phyloP scores from a whole-genome alignment of 2,329 filamentous ascomycete genomes.

The Claviceps sorghi region DNA sequence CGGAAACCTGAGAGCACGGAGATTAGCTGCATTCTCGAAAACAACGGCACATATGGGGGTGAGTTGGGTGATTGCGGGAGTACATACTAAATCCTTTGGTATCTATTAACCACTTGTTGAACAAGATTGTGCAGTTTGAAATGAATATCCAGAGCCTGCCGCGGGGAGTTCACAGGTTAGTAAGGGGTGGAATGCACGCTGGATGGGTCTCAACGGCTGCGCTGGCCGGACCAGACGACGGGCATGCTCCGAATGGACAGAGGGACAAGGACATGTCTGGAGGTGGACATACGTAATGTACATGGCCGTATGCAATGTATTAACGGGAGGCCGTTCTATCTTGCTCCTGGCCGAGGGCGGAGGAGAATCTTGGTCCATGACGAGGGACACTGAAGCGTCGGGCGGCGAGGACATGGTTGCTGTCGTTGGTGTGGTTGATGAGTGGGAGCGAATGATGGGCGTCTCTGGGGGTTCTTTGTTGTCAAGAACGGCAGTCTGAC shows the following conservation, averaged over 20 bases:
- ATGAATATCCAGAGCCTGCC: constrained; percentile 63
- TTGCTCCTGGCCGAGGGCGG: constrained; percentile 7
- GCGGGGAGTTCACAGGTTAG: neutral
- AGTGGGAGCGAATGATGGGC: neutral
- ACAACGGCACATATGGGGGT: neutral
- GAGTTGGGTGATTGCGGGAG: neutral
- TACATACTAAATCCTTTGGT: constrained; percentile 12
- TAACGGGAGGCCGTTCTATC: constrained; percentile 1
- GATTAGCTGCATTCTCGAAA: neutral
- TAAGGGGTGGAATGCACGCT: too few relatives aligned
- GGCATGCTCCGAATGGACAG: neutral
- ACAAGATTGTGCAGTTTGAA: constrained; percentile 73
- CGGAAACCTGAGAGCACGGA: neutral
- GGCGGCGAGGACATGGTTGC: constrained; percentile 1
- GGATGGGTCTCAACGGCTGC: neutral
- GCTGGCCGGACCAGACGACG: neutral
- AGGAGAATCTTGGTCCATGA: constrained; percentile 13
- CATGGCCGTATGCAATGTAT: constrained; percentile 19
- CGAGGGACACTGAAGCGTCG: neutral
- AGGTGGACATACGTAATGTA: constrained; percentile 17
- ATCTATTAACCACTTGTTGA: constrained; percentile 83
- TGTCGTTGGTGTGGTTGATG: neutral
- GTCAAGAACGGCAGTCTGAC: neutral
- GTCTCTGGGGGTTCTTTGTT: neutral
- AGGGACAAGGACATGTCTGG: too few relatives aligned